A percentile compares a stretch with the other conserved stretches of the same genome.
phyloP scores from a whole-genome alignment of 2,329 filamentous ascomycete species.

The Onygenales sp. region DNA sequence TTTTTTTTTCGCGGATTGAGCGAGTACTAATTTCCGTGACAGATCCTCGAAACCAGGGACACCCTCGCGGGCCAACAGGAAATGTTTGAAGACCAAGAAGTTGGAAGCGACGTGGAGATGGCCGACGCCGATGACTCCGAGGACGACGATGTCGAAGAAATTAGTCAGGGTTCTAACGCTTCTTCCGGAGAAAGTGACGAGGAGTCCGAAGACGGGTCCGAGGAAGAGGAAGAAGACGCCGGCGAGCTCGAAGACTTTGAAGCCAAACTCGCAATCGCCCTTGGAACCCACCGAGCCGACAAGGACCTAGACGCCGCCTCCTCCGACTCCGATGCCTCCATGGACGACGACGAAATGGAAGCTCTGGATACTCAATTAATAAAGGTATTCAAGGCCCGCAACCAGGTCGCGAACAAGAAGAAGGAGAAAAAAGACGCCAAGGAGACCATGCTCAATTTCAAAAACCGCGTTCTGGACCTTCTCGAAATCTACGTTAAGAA shows the following conservation, averaged over 20 bases:
- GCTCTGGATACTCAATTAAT: slow-evolving; percentile 72
- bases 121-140: slow-evolving; percentile 16
- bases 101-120: slow-evolving; percentile 21
- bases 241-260: slow-evolving; percentile 11
- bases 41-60: slow-evolving; percentile 70
- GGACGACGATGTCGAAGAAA: slow-evolving; percentile 12
- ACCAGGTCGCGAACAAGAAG: slow-evolving; percentile 60
- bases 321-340: slow-evolving; percentile 59
- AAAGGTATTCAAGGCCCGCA: slow-evolving; percentile 73
- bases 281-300: slow-evolving; percentile 56
- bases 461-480: slow-evolving; percentile 83
- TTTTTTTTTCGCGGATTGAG: not conserved
- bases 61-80: slow-evolving; percentile 74
- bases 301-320: slow-evolving; percentile 49
- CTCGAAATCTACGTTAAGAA: slow-evolving; percentile 76
- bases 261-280: slow-evolving; percentile 62
- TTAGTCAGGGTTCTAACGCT: slow-evolving; percentile 43
- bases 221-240: slow-evolving; percentile 17
- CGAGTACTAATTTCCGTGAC: slow-evolving; percentile 38
- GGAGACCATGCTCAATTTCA: slow-evolving; percentile 86
- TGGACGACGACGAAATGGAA: slow-evolving; percentile 96
- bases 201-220: slow-evolving; percentile 20
- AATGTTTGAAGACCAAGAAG: slow-evolving; percentile 65
- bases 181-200: slow-evolving; percentile 58
- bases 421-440: slow-evolving; percentile 81